phyloP scores from a whole-genome alignment of 2,329 filamentous ascomycete species.

The Clarireedia monteithiana region DNA sequence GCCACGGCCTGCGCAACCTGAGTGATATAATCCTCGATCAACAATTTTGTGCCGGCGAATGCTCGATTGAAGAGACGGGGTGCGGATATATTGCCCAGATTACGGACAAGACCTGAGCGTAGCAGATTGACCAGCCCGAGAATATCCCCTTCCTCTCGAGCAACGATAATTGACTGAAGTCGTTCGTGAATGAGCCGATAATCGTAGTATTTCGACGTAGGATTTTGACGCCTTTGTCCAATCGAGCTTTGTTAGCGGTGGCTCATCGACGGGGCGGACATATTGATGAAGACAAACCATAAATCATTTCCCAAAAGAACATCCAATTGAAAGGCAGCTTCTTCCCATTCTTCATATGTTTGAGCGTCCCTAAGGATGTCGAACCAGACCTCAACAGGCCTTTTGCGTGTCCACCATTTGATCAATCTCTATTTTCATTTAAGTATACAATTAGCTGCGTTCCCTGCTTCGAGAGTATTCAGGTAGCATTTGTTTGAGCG shows the following conservation, averaged over 20 bases:
- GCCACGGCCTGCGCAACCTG: conserved; percentile 76
- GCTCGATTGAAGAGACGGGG: conserved; percentile 76
- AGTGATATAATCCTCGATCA: conserved; percentile 86
- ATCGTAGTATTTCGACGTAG: conserved; percentile 75
- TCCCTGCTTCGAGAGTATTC: background rate
- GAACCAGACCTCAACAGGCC: conserved; percentile 56
- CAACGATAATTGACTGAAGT: conserved; percentile 60
- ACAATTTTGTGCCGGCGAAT: conserved; percentile 79
- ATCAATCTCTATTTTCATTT: conserved; percentile 51
- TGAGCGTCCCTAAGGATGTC: conserved; percentile 58
- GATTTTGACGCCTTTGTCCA: conserved; percentile 64
- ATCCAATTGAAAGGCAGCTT: conserved; percentile 76
- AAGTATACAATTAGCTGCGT: background rate
- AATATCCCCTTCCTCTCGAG: conserved; percentile 64
- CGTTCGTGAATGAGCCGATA: conserved; percentile 76
- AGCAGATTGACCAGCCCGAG: conserved; percentile 70
- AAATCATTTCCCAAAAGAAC: conserved; percentile 71
- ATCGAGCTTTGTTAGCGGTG: background rate
- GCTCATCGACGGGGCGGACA: background rate
- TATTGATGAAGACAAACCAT: conserved; percentile 46
- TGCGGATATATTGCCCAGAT: conserved; percentile 84
- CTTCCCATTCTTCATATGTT: conserved; percentile 79
- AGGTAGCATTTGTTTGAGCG: background rate
- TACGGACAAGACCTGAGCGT: conserved; percentile 71
- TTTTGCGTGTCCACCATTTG: conserved; percentile 59